Evolutionary conservation across 345 rosid genomes (phyloP).

Genomic region (Rubroshorea leprosula): DNA sequence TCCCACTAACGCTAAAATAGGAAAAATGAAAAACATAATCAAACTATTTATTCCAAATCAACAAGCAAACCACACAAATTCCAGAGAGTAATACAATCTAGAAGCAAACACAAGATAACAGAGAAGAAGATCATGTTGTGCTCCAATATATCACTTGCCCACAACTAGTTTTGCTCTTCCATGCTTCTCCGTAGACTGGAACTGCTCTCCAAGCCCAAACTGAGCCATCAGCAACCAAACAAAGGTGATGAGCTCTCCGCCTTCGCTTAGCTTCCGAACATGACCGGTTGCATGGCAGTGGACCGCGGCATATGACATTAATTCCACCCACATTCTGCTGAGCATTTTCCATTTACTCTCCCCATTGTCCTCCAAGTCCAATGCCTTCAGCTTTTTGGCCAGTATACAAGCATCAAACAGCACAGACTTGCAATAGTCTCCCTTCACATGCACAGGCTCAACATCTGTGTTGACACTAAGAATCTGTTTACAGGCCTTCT

Average conservation of each 20-base stretch:
- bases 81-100: too few relatives aligned
- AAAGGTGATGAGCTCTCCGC: slow-evolving; percentile 56
- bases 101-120: too few relatives aligned
- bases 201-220: slow-evolving; percentile 51
- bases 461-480: slow-evolving; percentile 24
- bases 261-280: slow-evolving; percentile 52
- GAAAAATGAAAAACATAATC: too few relatives aligned
- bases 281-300: slow-evolving; percentile 50
- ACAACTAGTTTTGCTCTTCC: slow-evolving; percentile 47
- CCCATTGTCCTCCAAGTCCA: slow-evolving; percentile 7
- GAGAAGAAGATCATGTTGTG: too few relatives aligned
- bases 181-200: slow-evolving; percentile 49
- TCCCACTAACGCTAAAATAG: too few relatives aligned
- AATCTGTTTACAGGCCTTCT: slow-evolving; percentile 21
- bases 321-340: slow-evolving; percentile 61
- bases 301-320: slow-evolving; percentile 48
- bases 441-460: slow-evolving; percentile 38
- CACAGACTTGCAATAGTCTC: slow-evolving; percentile 58
- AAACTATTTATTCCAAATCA: too few relatives aligned
- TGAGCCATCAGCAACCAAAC: slow-evolving; percentile 80
- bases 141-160: slow-evolving; percentile 25
- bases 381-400: slow-evolving; percentile 35
- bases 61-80: too few relatives aligned
- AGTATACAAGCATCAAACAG: slow-evolving; percentile 52
- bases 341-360: slow-evolving; percentile 44